A percentile compares a stretch with the other conserved stretches of the same genome.
These are phyloP conservation scores for Sphaerobolus stellatus DNA, from an alignment of 1,284 basidiomycete species.

Conservation along the genomic window DNA sequence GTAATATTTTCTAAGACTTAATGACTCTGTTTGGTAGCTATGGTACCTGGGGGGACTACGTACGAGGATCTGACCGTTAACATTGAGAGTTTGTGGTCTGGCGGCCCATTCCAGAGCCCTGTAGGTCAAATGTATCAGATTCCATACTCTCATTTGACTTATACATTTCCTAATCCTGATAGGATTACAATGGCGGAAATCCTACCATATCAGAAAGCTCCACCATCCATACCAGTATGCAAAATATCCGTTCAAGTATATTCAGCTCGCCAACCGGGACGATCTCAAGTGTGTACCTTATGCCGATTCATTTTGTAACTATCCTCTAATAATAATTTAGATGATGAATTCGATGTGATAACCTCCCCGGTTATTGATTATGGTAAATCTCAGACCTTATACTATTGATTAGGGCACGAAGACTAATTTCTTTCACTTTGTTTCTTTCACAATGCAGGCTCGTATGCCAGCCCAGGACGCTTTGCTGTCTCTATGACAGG, in stretches of 20 bases:
- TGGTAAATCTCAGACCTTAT: conserved; percentile 43
- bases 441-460: conserved; percentile 49
- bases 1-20: background rate
- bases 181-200: conserved; percentile 75
- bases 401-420: background rate
- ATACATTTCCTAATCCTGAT: conserved; percentile 7
- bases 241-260: conserved; percentile 52
- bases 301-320: background rate
- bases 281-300: conserved; percentile 48
- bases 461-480: conserved; percentile 66
- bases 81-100: conserved; percentile 73
- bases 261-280: conserved; percentile 60
- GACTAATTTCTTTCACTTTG: background rate
- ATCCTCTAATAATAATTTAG: conserved; percentile 37
- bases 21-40: background rate
- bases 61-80: conserved; percentile 66
- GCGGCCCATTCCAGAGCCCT: conserved; percentile 66
- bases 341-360: conserved; percentile 45
- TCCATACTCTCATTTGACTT: background rate
- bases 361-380: conserved; percentile 58
- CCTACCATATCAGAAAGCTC: conserved; percentile 45
- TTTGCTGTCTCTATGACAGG: conserved; percentile 51
- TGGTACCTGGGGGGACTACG: conserved; percentile 56
- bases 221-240: conserved; percentile 50
- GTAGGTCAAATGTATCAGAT: conserved; percentile 35